phyloP scores from a whole-genome alignment of 176 grass and related monocot species.

The Triticum timopheevii region DNA sequence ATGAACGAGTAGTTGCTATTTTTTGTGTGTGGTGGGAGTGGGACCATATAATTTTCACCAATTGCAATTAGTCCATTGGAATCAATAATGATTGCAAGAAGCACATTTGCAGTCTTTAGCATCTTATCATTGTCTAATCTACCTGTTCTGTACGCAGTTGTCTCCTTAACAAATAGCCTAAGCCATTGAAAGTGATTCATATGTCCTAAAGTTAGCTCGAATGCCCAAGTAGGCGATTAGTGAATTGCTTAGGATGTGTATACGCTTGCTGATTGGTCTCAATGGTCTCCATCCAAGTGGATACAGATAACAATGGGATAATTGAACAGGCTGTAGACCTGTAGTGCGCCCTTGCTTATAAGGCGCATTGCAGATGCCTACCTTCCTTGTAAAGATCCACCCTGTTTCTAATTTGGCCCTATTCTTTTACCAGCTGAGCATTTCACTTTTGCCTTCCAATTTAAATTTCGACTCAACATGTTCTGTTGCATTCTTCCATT shows the following conservation, averaged over 20 bases:
- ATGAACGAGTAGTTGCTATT: too few species aligned
- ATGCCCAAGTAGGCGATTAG: not conserved
- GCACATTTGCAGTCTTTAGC: not conserved
- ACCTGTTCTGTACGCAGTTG: constrained; percentile 2
- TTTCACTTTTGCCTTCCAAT: not conserved
- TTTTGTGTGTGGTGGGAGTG: not conserved
- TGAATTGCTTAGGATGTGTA: constrained; percentile 16
- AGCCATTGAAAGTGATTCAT: not conserved
- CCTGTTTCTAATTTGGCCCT: constrained; percentile 19
- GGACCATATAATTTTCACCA: not conserved
- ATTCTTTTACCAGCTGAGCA: constrained; percentile 2
- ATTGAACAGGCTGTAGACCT: not conserved
- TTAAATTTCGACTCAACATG: not conserved
- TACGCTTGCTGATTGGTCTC: not conserved
- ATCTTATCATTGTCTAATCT: not conserved
- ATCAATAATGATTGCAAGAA: not conserved
- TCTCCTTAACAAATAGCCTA: not conserved
- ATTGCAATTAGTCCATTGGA: not conserved
- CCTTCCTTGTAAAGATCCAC: not conserved
- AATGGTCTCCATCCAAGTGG: not conserved
- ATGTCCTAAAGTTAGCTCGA: not conserved
- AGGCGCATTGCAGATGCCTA: not conserved
- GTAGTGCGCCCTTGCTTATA: not conserved
- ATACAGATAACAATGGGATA: not conserved
- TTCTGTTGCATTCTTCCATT: constrained; percentile 2